Evolutionary conservation across 257 asterid species (phyloP), one percentile per base, ranked within the genome.

Genomic region (Primulina tabacum): DNA sequence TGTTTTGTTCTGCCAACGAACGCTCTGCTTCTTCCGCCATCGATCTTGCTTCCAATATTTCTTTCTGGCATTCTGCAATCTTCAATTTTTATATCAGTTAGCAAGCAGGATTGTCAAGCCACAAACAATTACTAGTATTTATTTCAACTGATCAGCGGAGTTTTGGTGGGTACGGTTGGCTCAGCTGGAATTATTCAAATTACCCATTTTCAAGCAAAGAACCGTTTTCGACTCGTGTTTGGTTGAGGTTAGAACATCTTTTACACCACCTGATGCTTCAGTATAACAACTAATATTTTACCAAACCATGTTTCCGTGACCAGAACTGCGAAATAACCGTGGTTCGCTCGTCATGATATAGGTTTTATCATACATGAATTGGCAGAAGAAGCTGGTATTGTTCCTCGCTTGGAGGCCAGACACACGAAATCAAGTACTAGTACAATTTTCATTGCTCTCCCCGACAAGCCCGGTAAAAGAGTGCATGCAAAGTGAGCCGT

Each of bases 11-110:
- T 32, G 70, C 70, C 73, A 93, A 55, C 29, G 88, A 74, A 8
- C 81, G 82, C 73, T 87, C 95, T 24, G 99, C 99, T 82, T 90
- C 89, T 82, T 89, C 95, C 60, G 88, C 76, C 97, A 87, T 89
- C 16, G 74, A 78, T 85, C 78, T 85, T 67, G 99, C 99, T 79
- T 90, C 95, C 34, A 74, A 78, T 74, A 93, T 89, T 64, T 89
- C 97, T 74, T 77, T 89, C 81, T 91, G 97, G 81, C 95, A 89
- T 78, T 87, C 99, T 85, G 87, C 96, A 75, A 93, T 93, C 99
- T 93, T 70, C 67, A 81, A 68, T 58, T 2, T 21, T 66, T 14
- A 37, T 61, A 74, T 35, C 8, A 4, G 28, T 77, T 69, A 80
- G 78, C 43, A 3, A 21, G 75, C 69, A 80, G 78, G 24, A 77